Base-by-base conservation (phyloP, 495 filamentous ascomycete genomes). In the Lineolata rhizophorae region DNA sequence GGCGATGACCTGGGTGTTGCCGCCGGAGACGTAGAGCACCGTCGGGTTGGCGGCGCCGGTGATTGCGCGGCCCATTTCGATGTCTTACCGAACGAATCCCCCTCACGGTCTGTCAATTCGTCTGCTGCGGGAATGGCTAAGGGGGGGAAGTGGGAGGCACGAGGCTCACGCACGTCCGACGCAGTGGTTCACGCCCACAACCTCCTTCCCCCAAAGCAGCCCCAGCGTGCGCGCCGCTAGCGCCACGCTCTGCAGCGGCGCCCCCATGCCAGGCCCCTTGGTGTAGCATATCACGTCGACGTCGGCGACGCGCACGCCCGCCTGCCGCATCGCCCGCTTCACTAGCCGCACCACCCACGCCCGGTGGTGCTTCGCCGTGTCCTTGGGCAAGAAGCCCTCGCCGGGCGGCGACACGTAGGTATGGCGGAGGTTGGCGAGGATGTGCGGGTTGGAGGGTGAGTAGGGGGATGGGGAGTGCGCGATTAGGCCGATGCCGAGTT, bases 1-100 rank as follows among this genome's bases (percentile, higher is more conserved):
- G 19, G 87, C 87, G 42, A 97, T 95, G 5, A 95, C 85, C 54
- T 95, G 90, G 20, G 85, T 93, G 60, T 97, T 97, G 33, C 87
- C 87, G 34, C 87, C 87, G 12, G 73, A 82, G 20, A 97, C 87
- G 57, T 97, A 97, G 27, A 97, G 60, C 18, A 97, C 87, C 17
- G 94, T 78, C 1, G 87, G 87, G 54, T 94, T 83, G n/a, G 60
- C 47, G 10, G 90, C 80, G 34, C 77, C 78, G 13, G 87, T 97
- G 49, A 97, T 92, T 31, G 78, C 65, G 22, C 87, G 67, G 17
- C 87, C 87, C 87, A 97, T 97, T 59, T 97, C 87, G 30, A 97
- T 94, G 41, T 81, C 68, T 72, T 37, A 18, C 12, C 17, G 4
- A 5, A n/a, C n/a, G n/a, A n/a, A n/a, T n/a, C 13, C 30, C 12